These are phyloP conservation scores for Luffa acutangula DNA, from an alignment of 306 rosid species.

Conservation along the genomic window DNA sequence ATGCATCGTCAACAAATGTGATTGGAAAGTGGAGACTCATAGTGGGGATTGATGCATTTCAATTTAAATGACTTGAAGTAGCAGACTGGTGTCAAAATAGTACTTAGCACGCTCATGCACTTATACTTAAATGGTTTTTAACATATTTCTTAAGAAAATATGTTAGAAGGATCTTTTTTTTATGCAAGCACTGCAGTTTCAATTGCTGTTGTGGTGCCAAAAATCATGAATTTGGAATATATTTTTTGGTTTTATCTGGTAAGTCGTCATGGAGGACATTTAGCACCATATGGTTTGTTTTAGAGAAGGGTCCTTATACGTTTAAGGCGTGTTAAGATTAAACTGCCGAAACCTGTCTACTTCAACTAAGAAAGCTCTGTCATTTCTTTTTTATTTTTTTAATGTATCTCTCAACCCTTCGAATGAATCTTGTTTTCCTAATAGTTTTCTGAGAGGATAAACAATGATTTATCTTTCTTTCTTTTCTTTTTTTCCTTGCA, in stretches of 20 bases:
- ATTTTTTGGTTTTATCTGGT: background rate
- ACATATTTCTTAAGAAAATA: background rate
- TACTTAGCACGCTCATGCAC: background rate
- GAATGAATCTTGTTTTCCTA: background rate
- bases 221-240: background rate
- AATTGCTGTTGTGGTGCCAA: background rate
- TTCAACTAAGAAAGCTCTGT: background rate
- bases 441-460: background rate
- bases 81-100: background rate
- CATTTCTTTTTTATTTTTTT: background rate
- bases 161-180: background rate
- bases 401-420: background rate
- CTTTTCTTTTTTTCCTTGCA: background rate
- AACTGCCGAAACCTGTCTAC: background rate
- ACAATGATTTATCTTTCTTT: background rate
- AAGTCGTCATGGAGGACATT: background rate
- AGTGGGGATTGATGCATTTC: slow-evolving; percentile 9
- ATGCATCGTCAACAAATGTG: background rate
- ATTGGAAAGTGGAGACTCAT: slow-evolving; percentile 1
- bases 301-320: background rate
- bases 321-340: background rate
- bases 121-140: background rate
- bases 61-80: background rate
- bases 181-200: background rate
- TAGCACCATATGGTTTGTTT: background rate